A percentile compares a stretch with the other conserved stretches of the same genome.
These are phyloP conservation scores for Lipomyces orientalis DNA, from an alignment of 805 yeast genomes.

Conservation along the genomic window DNA sequence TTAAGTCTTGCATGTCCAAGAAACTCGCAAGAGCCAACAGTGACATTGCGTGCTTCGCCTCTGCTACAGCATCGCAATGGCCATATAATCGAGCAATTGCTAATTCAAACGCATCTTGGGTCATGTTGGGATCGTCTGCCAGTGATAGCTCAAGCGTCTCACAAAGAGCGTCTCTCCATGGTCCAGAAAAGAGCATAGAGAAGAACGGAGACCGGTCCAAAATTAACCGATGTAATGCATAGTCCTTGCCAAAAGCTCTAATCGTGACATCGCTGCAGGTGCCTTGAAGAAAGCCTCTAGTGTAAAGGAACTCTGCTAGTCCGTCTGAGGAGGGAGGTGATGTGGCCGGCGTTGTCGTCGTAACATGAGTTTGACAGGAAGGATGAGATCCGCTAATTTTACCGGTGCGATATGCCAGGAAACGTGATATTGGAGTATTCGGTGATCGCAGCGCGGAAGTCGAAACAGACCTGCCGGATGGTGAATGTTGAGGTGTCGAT, in stretches of 20 bases:
- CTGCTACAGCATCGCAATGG: constrained; percentile 45
- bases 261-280: constrained; percentile 57
- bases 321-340: constrained; percentile 7
- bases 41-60: constrained; percentile 48
- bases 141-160: constrained; percentile 46
- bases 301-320: constrained; percentile 46
- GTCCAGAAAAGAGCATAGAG: constrained; percentile 51
- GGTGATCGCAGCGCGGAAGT: constrained; percentile 1
- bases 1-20: constrained; percentile 54
- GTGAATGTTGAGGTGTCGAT: not conserved
- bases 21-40: constrained; percentile 59
- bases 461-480: not conserved
- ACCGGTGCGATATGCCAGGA: not conserved
- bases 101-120: constrained; percentile 55
- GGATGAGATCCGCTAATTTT: not conserved
- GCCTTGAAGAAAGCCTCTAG: constrained; percentile 53
- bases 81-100: constrained; percentile 58
- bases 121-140: constrained; percentile 49
- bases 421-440: not conserved
- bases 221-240: constrained; percentile 55
- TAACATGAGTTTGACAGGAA: not conserved
- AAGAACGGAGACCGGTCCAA: constrained; percentile 57
- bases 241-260: constrained; percentile 53
- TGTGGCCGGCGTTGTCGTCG: not conserved
- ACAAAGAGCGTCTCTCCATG: constrained; percentile 49